Evolutionary conservation across 345 rosid species (phyloP), one percentile per base, ranked within the genome.

Genomic region (Sonneratia caseolaris): DNA sequence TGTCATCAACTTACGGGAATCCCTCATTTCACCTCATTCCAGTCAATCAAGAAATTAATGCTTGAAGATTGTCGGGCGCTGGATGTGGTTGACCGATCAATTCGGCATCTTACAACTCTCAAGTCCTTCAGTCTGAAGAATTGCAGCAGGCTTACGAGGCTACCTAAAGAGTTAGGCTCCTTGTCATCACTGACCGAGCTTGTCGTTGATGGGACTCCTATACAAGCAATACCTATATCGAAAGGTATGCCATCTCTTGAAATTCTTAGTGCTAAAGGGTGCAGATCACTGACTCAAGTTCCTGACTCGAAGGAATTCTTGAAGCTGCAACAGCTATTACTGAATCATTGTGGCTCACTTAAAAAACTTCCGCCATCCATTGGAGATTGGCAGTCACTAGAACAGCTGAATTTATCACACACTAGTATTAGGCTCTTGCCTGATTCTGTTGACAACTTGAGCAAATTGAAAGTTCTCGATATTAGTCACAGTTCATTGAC

Each of bases 131-230:
- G 45, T 0, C 1, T 72, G 62, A 64, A 57, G 45, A 0, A 12
- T 0, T 72, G 64, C 57, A n/a, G 24, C 37, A 3, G 0, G 4
- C 5, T 72, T 3, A 0, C 0, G 11, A 0, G 19, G 13, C 5
- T 64, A 32, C 69, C 74, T 2, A 3, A 36, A 66, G 35, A 72
- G 36, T 32, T 71, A 7, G 7, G 40, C 27, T 7, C 1, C 32
- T 8, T 59, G 51, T 1, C 0, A 5, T 0, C 5, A 0, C 21
- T 71, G 66, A 4, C 3, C 8, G 73, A 71, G 67, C 73, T 71
- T 22, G 22, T n/a, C 4, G 7, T 71, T 1, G 73, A 71, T 14
- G 67, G 49, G 9, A 55, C 49, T 18, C 1, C 4, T 3, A 22
- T 71, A 9, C 14, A 12, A 55, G 15, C 0, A 24, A 1, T 68